Conservation (phyloP, 2,329 filamentous ascomycete genomes). For the Claviceps capensis region DNA sequence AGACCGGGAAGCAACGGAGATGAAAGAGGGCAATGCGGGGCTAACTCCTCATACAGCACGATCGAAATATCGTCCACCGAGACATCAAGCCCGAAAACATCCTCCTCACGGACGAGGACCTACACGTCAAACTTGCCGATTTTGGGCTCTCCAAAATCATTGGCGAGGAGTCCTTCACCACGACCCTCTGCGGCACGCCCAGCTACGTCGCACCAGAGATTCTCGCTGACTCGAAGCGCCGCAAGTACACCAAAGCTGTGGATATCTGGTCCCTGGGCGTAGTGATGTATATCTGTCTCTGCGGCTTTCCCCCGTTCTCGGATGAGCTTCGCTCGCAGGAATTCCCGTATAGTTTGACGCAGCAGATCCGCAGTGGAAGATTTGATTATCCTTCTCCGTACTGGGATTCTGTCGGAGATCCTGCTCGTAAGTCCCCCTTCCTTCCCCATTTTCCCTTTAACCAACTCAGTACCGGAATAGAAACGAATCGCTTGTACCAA, state of each 20-base stretch:
- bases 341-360: slow-evolving; percentile 73
- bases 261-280: slow-evolving; percentile 97
- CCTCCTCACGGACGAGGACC: slow-evolving; percentile 67
- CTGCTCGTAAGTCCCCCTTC: slow-evolving; percentile 43
- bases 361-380: slow-evolving; percentile 77
- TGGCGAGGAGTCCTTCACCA: slow-evolving; percentile 95
- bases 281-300: slow-evolving; percentile 92
- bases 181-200: slow-evolving; percentile 90
- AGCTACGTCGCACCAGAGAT: slow-evolving; percentile 96
- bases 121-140: slow-evolving; percentile 85
- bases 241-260: slow-evolving; percentile 87
- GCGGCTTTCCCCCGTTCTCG: slow-evolving; percentile 92
- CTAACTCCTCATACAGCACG: slow-evolving; percentile 51
- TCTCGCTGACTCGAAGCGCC: slow-evolving; percentile 63
- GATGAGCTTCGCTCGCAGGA: slow-evolving; percentile 75
- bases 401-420: slow-evolving; percentile 52
- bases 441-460: background rate
- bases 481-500: too few relatives aligned
- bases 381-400: slow-evolving; percentile 96
- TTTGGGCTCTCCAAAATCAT: slow-evolving; percentile 98
- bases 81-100: slow-evolving; percentile 99
- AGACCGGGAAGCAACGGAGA: too few relatives aligned
- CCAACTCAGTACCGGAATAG: too few relatives aligned
- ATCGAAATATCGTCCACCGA: slow-evolving; percentile 90
- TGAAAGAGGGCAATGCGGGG: background rate